Evolutionary conservation across 1,284 basidiomycete species (phyloP).

Genomic region (Cryptococcus wingfieldii): DNA sequence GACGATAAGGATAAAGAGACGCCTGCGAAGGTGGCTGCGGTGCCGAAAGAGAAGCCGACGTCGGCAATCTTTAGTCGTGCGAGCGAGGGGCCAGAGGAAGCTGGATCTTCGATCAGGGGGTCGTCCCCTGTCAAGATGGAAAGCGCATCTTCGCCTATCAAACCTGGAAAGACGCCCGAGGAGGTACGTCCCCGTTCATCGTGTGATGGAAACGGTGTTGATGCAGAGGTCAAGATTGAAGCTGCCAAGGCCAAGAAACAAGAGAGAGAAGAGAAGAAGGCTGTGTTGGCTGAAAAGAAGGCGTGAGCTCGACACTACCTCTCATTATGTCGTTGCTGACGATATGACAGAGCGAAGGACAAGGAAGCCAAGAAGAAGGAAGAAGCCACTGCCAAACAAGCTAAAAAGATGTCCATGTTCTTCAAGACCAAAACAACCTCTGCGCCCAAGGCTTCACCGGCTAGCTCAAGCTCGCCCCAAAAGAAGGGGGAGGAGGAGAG

Average conservation of each 20-base stretch:
- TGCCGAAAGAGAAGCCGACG: neutral
- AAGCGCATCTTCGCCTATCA: conserved; percentile 24
- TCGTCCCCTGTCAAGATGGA: neutral
- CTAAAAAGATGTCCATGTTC: conserved; percentile 29
- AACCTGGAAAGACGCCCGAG: conserved; percentile 33
- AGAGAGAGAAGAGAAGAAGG: conserved; percentile 24
- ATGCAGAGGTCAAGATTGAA: conserved; percentile 22
- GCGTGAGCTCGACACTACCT: conserved; percentile 18
- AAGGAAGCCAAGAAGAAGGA: conserved; percentile 33
- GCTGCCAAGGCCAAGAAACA: conserved; percentile 28
- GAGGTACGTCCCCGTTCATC: conserved; percentile 26
- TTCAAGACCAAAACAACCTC: conserved; percentile 27
- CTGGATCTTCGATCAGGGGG: neutral
- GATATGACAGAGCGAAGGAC: conserved; percentile 27
- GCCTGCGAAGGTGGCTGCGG: conserved; percentile 4
- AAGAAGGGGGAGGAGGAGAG: conserved; percentile 5
- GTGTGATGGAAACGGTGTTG: neutral
- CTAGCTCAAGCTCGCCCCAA: conserved; percentile 1
- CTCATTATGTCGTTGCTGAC: neutral
- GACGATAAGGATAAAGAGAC: conserved; percentile 14
- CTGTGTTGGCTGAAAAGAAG: conserved; percentile 24
- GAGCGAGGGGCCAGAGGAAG: neutral
- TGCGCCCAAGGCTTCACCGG: neutral
- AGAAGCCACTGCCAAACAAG: conserved; percentile 30
- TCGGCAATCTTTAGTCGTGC: neutral